These are phyloP conservation scores for Micromonas pusilla DNA, from an alignment of 139 green algal genomes.

Conservation along the genomic window DNA sequence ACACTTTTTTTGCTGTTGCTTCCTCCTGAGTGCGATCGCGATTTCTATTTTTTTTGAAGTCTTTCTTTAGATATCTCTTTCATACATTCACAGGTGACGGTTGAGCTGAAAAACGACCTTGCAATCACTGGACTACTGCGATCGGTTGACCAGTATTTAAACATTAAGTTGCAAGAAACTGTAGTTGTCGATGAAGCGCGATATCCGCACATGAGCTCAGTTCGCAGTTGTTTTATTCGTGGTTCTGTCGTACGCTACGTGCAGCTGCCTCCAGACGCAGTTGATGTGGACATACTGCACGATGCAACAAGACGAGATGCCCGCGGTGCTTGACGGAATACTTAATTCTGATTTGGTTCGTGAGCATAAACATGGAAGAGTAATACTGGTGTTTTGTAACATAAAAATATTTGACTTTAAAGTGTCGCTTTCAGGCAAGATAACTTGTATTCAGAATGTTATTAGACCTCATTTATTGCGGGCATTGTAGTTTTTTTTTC, in stretches of 20 bases:
- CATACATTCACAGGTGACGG: slow-evolving; percentile 67
- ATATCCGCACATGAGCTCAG: slow-evolving; percentile 96
- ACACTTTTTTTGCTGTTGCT: too few relatives aligned
- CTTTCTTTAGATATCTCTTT: neutral
- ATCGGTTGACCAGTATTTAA: slow-evolving; percentile 98
- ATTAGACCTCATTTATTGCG: too few relatives aligned
- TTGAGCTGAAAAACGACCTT: slow-evolving; percentile 99
- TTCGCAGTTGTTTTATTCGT: slow-evolving; percentile 95
- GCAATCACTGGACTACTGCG: slow-evolving; percentile 86
- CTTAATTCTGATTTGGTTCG: too few relatives aligned
- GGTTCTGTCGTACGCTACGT: slow-evolving; percentile 93
- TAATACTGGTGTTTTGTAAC: too few relatives aligned
- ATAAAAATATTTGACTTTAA: too few relatives aligned
- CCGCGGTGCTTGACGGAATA: slow-evolving; percentile 6
- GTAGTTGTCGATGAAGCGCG: slow-evolving; percentile 77
- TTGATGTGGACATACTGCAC: slow-evolving; percentile 94
- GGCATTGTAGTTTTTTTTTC: too few relatives aligned
- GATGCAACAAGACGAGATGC: slow-evolving; percentile 89
- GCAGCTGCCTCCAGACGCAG: slow-evolving; percentile 75
- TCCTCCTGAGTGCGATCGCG: too few relatives aligned
- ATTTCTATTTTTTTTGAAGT: too few relatives aligned
- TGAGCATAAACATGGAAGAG: too few relatives aligned
- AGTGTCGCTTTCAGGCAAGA: too few relatives aligned
- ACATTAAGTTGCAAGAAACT: slow-evolving; percentile 94
- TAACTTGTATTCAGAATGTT: too few relatives aligned